Conservation (phyloP, 345 rosid genomes). For the Eucalyptus erythrocorys region DNA sequence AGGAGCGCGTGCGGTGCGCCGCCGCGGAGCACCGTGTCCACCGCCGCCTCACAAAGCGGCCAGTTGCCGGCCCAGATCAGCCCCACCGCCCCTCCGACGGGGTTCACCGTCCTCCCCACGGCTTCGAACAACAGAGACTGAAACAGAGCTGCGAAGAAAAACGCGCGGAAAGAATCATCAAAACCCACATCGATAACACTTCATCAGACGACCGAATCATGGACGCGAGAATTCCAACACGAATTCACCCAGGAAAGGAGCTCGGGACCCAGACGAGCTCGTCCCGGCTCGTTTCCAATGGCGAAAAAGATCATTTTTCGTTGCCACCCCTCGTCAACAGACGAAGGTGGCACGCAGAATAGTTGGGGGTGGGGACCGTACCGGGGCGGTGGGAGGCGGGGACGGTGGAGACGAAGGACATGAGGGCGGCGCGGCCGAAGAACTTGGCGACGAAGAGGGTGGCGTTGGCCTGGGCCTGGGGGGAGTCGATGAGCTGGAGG, state of each 20-base stretch:
- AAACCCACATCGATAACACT: background rate
- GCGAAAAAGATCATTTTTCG: background rate
- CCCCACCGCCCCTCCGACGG: conserved; percentile 98
- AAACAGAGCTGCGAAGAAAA: conserved; percentile 47
- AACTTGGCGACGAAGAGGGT: conserved; percentile 96
- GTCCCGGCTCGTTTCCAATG: background rate
- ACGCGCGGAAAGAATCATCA: background rate
- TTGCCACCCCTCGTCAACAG: no score
- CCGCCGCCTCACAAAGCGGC: conserved; percentile 80
- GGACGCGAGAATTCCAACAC: background rate
- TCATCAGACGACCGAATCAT: background rate
- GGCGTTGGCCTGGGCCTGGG: conserved; percentile 96
- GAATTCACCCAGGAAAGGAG: background rate
- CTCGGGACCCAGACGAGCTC: background rate
- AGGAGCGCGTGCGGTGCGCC: conserved; percentile 56
- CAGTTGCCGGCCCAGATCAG: conserved; percentile 88
- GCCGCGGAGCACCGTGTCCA: conserved; percentile 81
- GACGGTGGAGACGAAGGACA: conserved; percentile 92
- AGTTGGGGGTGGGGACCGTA: background rate
- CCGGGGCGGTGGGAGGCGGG: conserved; percentile 87
- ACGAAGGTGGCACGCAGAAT: no score
- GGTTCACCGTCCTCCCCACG: conserved; percentile 90
- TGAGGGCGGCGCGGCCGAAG: conserved; percentile 95
- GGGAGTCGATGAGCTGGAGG: conserved; percentile 76
- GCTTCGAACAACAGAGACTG: conserved; percentile 86